phyloP scores from a whole-genome alignment of 2,329 filamentous ascomycete genomes.

The Mycosphaerelloides madeirae region DNA sequence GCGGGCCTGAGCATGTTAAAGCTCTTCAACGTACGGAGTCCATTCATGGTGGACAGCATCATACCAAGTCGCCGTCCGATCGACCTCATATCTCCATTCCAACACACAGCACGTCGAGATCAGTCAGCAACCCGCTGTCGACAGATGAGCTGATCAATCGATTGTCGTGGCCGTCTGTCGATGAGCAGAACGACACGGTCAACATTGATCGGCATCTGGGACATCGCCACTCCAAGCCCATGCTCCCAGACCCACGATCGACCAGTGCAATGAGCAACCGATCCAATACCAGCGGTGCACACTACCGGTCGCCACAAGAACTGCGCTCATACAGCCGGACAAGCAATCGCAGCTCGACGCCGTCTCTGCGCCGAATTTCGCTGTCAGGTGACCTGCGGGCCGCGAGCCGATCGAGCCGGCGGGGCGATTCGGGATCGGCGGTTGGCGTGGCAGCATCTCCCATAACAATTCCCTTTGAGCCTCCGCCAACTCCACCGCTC shows the following conservation, averaged over 20 bases:
- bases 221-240: slow-evolving; percentile 11
- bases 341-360: slow-evolving; percentile 57
- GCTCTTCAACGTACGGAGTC: slow-evolving; percentile 38
- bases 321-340: slow-evolving; percentile 59
- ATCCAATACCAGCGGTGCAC: slow-evolving; percentile 39
- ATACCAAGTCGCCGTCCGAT: slow-evolving; percentile 13
- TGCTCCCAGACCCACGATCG: slow-evolving; percentile 32
- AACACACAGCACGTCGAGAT: slow-evolving; percentile 5
- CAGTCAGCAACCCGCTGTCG: slow-evolving; percentile 28
- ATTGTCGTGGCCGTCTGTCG: slow-evolving; percentile 36
- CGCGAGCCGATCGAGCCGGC: slow-evolving; percentile 56
- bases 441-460: slow-evolving; percentile 33
- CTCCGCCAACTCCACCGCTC: slow-evolving; percentile 48
- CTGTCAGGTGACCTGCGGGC: slow-evolving; percentile 73
- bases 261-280: slow-evolving; percentile 43
- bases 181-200: slow-evolving; percentile 45
- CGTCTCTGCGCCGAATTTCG: slow-evolving; percentile 65
- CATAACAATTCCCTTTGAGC: slow-evolving; percentile 37
- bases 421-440: slow-evolving; percentile 43
- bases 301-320: slow-evolving; percentile 40
- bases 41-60: slow-evolving; percentile 34
- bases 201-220: slow-evolving; percentile 39
- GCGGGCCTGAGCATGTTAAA: slow-evolving; percentile 41
- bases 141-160: slow-evolving; percentile 31
- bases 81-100: slow-evolving; percentile 11